Percentiles rank a stretch among this genome's conserved stretches.
These are phyloP conservation scores for Cladorrhinum samala DNA, from an alignment of 495 filamentous ascomycete genomes.

Conservation along the genomic window DNA sequence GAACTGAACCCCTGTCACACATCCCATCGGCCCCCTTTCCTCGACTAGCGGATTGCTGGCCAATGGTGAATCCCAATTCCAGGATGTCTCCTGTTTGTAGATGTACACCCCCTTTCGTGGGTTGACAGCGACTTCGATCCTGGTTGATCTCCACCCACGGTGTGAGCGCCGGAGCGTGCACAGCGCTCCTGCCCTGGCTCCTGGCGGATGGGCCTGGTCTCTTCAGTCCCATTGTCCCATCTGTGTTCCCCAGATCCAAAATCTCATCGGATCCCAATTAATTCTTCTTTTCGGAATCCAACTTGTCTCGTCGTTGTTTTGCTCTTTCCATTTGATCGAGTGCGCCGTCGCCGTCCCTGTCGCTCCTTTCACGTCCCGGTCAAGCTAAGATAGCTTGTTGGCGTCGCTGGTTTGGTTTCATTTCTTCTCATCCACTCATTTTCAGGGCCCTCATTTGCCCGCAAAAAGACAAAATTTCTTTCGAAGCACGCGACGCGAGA, in stretches of 20 bases:
- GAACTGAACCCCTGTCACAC: not conserved
- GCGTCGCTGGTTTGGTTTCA: not conserved
- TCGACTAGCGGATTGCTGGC: slow-evolving; percentile 10
- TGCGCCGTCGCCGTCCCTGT: not conserved
- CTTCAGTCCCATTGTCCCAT: slow-evolving; percentile 8
- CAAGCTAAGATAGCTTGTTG: not conserved
- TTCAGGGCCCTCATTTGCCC: not conserved
- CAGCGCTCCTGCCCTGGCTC: slow-evolving; percentile 19
- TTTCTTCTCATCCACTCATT: slow-evolving; percentile 22
- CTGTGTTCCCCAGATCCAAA: slow-evolving; percentile 26
- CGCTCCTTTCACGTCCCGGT: slow-evolving; percentile 2
- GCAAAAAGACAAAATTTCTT: not conserved
- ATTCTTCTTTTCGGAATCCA: not conserved
- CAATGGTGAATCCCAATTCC: slow-evolving; percentile 21
- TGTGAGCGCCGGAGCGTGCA: slow-evolving; percentile 9
- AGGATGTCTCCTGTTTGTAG: slow-evolving; percentile 7
- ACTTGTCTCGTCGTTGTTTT: not conserved
- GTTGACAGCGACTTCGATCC: slow-evolving; percentile 11
- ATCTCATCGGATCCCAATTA: slow-evolving; percentile 9
- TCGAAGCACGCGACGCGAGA: slow-evolving; percentile 9
- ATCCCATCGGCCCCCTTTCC: slow-evolving; percentile 6
- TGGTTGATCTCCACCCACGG: slow-evolving; percentile 17
- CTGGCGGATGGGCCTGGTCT: slow-evolving; percentile 2
- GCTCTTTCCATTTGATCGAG: not conserved
- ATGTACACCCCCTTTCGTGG: slow-evolving; percentile 16